phyloP scores from a whole-genome alignment of 192 early-diverging fungal genomes.

The Coemansia sp. region DNA sequence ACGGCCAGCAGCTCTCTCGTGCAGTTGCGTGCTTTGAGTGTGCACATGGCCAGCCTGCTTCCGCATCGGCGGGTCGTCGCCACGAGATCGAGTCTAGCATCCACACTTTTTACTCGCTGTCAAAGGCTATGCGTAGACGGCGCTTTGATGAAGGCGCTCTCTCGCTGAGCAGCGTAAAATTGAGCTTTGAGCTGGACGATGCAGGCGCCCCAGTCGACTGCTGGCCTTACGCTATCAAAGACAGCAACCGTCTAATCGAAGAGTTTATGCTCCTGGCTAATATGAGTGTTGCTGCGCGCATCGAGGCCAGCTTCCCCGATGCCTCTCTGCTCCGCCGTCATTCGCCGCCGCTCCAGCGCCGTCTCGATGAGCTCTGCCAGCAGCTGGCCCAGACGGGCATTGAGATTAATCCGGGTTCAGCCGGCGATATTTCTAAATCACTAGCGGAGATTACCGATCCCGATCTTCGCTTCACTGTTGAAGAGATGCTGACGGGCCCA shows the following conservation, averaged over 20 bases:
- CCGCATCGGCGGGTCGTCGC: constrained; percentile 15
- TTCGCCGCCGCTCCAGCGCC: constrained; percentile 52
- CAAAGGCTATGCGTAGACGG: constrained; percentile 57
- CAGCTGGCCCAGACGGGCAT: constrained; percentile 59
- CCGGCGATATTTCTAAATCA: constrained; percentile 59
- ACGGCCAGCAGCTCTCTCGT: constrained; percentile 25
- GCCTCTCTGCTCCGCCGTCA: constrained; percentile 80
- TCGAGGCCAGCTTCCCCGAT: constrained; percentile 73
- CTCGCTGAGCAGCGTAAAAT: constrained; percentile 86
- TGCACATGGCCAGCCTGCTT: constrained; percentile 7
- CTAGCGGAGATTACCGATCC: constrained; percentile 51
- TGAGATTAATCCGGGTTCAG: constrained; percentile 55
- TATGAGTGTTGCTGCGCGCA: constrained; percentile 88
- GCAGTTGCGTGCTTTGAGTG: constrained; percentile 15
- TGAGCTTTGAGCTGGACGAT: constrained; percentile 89
- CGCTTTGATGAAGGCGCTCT: constrained; percentile 81
- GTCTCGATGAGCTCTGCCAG: constrained; percentile 28
- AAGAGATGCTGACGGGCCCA: constrained; percentile 45
- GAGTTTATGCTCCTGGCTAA: constrained; percentile 92
- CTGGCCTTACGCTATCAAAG: constrained; percentile 54
- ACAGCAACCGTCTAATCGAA: constrained; percentile 93
- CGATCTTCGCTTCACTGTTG: constrained; percentile 22
- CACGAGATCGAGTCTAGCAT: constrained; percentile 57
- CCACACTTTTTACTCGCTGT: constrained; percentile 55
- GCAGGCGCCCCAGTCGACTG: constrained; percentile 85